phyloP scores from a whole-genome alignment of 306 rosid species.

The Citrullus mucosospermus region DNA sequence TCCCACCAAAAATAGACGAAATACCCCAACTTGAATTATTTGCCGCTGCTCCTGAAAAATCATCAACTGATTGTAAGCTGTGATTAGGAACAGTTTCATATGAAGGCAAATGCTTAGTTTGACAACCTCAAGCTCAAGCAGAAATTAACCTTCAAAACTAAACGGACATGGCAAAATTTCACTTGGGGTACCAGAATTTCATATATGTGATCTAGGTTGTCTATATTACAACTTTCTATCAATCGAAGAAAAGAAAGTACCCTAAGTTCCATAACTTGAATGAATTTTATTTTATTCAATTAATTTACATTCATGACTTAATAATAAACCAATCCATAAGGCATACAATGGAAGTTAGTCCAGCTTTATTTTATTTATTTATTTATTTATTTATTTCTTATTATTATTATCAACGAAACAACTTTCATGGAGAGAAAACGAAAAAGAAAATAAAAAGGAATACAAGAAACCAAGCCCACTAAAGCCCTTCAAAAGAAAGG shows the following conservation, averaged over 20 bases:
- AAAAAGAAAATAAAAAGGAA: too few species aligned
- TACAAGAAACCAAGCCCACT: too few species aligned
- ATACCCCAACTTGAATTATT: slow-evolving; percentile 17
- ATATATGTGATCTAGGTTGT: neutral
- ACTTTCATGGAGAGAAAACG: too few species aligned
- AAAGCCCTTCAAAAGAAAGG: too few species aligned
- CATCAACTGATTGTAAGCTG: neutral
- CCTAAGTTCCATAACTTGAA: neutral
- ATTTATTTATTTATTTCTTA: too few species aligned
- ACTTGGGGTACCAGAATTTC: neutral
- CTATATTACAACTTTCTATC: neutral
- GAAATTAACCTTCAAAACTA: neutral
- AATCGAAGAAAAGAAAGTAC: neutral
- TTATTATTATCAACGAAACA: too few species aligned
- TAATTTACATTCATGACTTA: neutral
- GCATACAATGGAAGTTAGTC: neutral
- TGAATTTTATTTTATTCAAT: neutral
- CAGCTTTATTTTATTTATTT: neutral
- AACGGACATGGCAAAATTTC: neutral
- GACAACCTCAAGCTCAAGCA: neutral
- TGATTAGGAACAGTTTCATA: neutral
- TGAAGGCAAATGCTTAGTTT: neutral
- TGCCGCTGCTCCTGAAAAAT: slow-evolving; percentile 4
- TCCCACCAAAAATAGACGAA: slow-evolving; percentile 21
- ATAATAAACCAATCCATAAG: neutral